These are phyloP conservation scores for Stentor coeruleus DNA, from an alignment of 73 alveolate species.

Conservation along the genomic window DNA sequence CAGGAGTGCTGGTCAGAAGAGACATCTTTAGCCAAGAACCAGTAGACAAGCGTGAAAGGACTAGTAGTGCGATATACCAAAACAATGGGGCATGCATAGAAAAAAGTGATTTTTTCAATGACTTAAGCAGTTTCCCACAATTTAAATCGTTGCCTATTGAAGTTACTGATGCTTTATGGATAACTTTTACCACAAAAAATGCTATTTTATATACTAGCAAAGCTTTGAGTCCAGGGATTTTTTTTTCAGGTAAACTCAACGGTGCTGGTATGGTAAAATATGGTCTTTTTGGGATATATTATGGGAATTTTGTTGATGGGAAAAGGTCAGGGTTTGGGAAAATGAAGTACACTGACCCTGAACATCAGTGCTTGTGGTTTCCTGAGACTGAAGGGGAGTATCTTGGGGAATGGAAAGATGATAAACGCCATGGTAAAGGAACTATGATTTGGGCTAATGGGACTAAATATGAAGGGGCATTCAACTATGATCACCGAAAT, in stretches of 20 bases:
- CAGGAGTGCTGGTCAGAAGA: slow-evolving; percentile 16
- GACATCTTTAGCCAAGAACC: background rate
- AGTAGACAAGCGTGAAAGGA: background rate
- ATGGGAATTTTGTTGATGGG: slow-evolving; percentile 74
- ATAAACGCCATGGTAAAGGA: slow-evolving; percentile 86
- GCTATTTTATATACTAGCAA: background rate
- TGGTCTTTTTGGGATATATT: slow-evolving; percentile 46
- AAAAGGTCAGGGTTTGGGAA: slow-evolving; percentile 81
- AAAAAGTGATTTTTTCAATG: background rate
- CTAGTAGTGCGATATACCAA: background rate
- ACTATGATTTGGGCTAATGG: slow-evolving; percentile 55
- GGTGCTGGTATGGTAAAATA: slow-evolving; percentile 22
- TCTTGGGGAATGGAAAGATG: slow-evolving; percentile 87
- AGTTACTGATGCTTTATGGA: background rate
- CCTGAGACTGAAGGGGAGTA: slow-evolving; percentile 57
- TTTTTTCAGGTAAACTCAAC: background rate
- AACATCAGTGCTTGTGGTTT: slow-evolving; percentile 50
- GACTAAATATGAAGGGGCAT: slow-evolving; percentile 35
- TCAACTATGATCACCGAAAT: slow-evolving; percentile 45
- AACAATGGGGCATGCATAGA: background rate
- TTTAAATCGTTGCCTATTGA: background rate
- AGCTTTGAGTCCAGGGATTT: background rate
- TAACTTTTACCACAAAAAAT: background rate
- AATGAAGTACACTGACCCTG: slow-evolving; percentile 57
- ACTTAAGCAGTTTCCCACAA: background rate